A percentile compares a stretch with the other conserved stretches of the same genome.
These are phyloP conservation scores for Pseudogymnoascus sp. DNA, from an alignment of 2,329 filamentous ascomycete species.

Conservation along the genomic window DNA sequence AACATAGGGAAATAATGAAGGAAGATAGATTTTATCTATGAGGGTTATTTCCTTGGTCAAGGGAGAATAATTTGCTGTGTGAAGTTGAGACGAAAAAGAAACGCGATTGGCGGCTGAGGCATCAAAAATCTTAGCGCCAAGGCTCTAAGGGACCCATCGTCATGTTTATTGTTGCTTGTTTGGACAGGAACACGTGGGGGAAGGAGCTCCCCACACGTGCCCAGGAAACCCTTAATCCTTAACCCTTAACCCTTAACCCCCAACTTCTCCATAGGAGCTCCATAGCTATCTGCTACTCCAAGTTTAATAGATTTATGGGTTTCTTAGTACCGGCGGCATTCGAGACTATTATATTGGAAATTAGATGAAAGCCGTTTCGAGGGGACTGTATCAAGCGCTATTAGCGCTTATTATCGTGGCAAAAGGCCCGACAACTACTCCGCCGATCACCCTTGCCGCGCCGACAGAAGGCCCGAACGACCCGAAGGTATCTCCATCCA, in stretches of 20 bases:
- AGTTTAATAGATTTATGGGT: background rate
- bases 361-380: too few relatives aligned
- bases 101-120: background rate
- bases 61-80: background rate
- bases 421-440: background rate
- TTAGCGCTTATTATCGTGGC: background rate
- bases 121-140: background rate
- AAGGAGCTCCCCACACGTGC: background rate
- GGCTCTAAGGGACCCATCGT: background rate
- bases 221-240: background rate
- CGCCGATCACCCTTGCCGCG: background rate
- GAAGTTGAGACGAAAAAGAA: background rate
- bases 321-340: background rate
- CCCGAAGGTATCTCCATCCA: too few relatives aligned
- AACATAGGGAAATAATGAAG: background rate
- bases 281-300: too few relatives aligned
- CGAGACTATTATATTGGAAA: background rate
- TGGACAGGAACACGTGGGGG: too few relatives aligned
- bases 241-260: background rate
- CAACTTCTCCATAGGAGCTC: too few relatives aligned
- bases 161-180: background rate
- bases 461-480: background rate
- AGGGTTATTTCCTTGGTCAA: background rate
- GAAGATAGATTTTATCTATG: background rate
- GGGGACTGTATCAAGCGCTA: too few relatives aligned